These are phyloP conservation scores for Russula earlei DNA, from an alignment of 768 basidiomycete species.

Conservation along the genomic window DNA sequence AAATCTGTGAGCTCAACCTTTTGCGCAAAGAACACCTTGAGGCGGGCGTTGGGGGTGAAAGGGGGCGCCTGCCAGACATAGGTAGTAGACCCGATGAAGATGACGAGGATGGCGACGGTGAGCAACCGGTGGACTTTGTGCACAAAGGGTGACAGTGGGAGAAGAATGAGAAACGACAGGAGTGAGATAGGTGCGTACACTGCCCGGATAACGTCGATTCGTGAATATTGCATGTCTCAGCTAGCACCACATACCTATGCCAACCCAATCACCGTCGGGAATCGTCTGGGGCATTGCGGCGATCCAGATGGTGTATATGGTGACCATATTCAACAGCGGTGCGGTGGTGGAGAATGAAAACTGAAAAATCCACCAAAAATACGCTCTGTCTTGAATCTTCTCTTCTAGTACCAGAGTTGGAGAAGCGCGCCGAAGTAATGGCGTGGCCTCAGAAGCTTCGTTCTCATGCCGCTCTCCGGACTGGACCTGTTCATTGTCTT, in stretches of 20 bases:
- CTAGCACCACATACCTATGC: constrained; percentile 34
- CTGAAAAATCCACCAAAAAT: constrained; percentile 53
- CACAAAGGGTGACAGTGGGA: constrained; percentile 58
- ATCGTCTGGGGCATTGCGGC: constrained; percentile 47
- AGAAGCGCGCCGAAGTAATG: constrained; percentile 2
- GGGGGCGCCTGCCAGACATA: constrained; percentile 46
- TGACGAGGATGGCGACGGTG: constrained; percentile 28
- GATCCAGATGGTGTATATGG: constrained; percentile 33
- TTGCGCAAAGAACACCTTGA: constrained; percentile 69
- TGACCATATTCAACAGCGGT: constrained; percentile 43
- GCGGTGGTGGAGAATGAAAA: constrained; percentile 44
- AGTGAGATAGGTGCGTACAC: constrained; percentile 43
- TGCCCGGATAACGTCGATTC: constrained; percentile 21
- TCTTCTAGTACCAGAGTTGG: not conserved
- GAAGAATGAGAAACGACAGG: constrained; percentile 39
- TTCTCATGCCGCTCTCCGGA: constrained; percentile 10
- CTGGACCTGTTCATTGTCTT: constrained; percentile 1
- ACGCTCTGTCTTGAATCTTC: constrained; percentile 21
- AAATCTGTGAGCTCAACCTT: constrained; percentile 34
- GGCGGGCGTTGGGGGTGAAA: constrained; percentile 47
- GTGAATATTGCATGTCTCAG: not conserved
- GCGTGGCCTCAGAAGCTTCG: constrained; percentile 14
- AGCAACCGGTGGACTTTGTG: constrained; percentile 39
- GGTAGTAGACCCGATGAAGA: constrained; percentile 33
- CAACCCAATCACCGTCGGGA: constrained; percentile 48